Percentiles rank a stretch among this genome's conserved stretches.
These are phyloP conservation scores for Periglandula ipomoeae DNA, from an alignment of 2,329 filamentous ascomycete species.

Conservation along the genomic window DNA sequence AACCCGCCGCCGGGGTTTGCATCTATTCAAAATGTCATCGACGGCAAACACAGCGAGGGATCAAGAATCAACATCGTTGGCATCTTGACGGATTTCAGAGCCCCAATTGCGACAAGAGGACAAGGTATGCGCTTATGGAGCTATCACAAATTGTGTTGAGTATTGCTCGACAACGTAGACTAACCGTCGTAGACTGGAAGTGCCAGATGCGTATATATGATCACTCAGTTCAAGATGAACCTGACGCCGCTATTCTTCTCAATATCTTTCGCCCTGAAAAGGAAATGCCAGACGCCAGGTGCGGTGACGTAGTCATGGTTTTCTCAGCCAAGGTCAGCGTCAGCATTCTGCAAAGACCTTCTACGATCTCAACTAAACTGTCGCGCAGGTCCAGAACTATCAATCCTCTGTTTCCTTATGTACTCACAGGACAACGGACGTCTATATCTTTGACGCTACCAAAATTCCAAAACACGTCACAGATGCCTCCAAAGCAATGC, in stretches of 20 bases:
- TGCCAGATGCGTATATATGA: slow-evolving; percentile 54
- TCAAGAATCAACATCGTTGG: slow-evolving; percentile 54
- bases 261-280: slow-evolving; percentile 50
- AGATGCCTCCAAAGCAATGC: slow-evolving; percentile 25
- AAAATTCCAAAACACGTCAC: slow-evolving; percentile 25
- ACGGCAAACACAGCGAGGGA: slow-evolving; percentile 21
- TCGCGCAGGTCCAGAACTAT: slow-evolving; percentile 31
- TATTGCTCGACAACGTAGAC: neutral
- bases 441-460: slow-evolving; percentile 33
- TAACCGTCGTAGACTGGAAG: slow-evolving; percentile 42
- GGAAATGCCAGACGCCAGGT: slow-evolving; percentile 37
- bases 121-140: slow-evolving; percentile 32
- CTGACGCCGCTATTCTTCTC: slow-evolving; percentile 32
- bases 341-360: neutral
- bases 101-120: slow-evolving; percentile 40
- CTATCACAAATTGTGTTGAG: neutral
- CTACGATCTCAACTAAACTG: slow-evolving; percentile 2
- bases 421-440: slow-evolving; percentile 29
- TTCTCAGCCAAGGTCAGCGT: slow-evolving; percentile 42
- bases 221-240: slow-evolving; percentile 37
- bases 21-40: slow-evolving; percentile 33
- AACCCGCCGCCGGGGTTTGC: slow-evolving; percentile 16
- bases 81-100: slow-evolving; percentile 56
- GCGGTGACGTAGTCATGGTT: slow-evolving; percentile 34
- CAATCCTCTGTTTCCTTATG: slow-evolving; percentile 31